phyloP scores from a whole-genome alignment of 2,329 filamentous ascomycete species.

The Fusarium nodosum region DNA sequence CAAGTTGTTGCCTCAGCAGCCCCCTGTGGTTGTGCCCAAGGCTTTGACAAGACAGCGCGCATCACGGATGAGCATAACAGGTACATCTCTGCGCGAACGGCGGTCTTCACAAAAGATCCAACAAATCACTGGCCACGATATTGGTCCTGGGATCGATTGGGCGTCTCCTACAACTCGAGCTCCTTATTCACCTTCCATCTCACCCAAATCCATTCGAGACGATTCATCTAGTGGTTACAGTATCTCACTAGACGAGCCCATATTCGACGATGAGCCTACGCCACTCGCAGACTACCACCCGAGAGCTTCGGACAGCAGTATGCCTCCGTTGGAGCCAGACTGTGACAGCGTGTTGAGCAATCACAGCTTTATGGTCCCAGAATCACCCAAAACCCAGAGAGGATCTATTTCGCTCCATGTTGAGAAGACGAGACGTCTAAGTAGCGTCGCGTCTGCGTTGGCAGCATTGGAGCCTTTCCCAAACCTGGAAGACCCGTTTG shows the following conservation, averaged over 20 bases:
- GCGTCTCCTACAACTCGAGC: constrained; percentile 14
- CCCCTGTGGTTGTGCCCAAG: constrained; percentile 25
- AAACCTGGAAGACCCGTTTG: constrained; percentile 28
- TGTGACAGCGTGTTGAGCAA: constrained; percentile 45
- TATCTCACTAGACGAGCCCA: constrained; percentile 41
- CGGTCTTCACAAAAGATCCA: constrained; percentile 57
- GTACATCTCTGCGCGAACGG: constrained; percentile 38
- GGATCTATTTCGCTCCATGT: constrained; percentile 34
- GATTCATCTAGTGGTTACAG: constrained; percentile 47
- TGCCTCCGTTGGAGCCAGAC: constrained; percentile 48
- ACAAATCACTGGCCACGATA: constrained; percentile 58
- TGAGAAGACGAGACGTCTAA: constrained; percentile 35
- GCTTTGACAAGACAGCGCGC: constrained; percentile 36
- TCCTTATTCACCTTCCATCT: constrained; percentile 40
- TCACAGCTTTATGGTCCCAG: constrained; percentile 42
- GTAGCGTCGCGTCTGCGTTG: constrained; percentile 19
- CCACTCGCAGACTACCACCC: constrained; percentile 32
- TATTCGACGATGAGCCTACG: constrained; percentile 42
- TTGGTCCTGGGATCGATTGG: constrained; percentile 50
- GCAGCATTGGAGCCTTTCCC: constrained; percentile 21
- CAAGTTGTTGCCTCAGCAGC: constrained; percentile 33
- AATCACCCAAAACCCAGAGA: constrained; percentile 33
- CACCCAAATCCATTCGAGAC: constrained; percentile 37
- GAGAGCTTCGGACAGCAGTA: constrained; percentile 38
- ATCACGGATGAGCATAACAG: constrained; percentile 41